phyloP scores from a whole-genome alignment of 2,329 filamentous ascomycete genomes.

The Stagonosporopsis cucurbitacearum region DNA sequence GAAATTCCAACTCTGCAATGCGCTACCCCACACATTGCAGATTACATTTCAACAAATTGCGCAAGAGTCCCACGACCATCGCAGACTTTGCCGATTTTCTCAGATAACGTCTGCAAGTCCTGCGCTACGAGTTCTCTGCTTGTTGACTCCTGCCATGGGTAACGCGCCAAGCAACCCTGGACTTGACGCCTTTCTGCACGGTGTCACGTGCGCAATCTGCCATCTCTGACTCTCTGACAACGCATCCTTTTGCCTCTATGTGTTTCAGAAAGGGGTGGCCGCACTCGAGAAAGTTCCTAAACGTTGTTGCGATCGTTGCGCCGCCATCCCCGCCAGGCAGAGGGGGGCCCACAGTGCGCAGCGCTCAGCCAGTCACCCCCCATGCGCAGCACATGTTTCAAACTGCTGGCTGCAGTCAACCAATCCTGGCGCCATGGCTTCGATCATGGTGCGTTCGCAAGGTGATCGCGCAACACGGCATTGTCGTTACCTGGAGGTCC shows the following conservation, averaged over 20 bases:
- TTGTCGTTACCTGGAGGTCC: slow-evolving; percentile 15
- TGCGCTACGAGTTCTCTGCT: background rate
- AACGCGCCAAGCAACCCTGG: slow-evolving; percentile 20
- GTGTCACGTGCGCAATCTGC: slow-evolving; percentile 9
- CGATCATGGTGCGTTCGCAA: slow-evolving; percentile 10
- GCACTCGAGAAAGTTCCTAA: slow-evolving; percentile 22
- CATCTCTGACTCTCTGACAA: slow-evolving; percentile 15
- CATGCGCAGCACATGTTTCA: slow-evolving; percentile 34
- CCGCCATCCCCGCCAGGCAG: slow-evolving; percentile 20
- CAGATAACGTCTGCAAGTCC: background rate
- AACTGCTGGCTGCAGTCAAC: slow-evolving; percentile 31
- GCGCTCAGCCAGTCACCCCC: slow-evolving; percentile 38
- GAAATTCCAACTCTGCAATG: slow-evolving; percentile 24
- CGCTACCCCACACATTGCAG: slow-evolving; percentile 20
- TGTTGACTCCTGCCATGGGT: slow-evolving; percentile 1
- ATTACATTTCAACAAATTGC: slow-evolving; percentile 1
- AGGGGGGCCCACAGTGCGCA: slow-evolving; percentile 27
- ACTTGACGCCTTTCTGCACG: slow-evolving; percentile 1
- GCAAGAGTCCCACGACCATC: background rate
- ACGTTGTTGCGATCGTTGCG: slow-evolving; percentile 27
- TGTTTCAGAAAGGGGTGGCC: slow-evolving; percentile 15
- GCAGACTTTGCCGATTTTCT: background rate
- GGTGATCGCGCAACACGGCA: slow-evolving; percentile 9
- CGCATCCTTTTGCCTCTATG: slow-evolving; percentile 25
- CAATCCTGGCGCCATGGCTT: slow-evolving; percentile 21